Conservation (phyloP, 1,284 basidiomycete genomes). For the Omphalotus olearius region DNA sequence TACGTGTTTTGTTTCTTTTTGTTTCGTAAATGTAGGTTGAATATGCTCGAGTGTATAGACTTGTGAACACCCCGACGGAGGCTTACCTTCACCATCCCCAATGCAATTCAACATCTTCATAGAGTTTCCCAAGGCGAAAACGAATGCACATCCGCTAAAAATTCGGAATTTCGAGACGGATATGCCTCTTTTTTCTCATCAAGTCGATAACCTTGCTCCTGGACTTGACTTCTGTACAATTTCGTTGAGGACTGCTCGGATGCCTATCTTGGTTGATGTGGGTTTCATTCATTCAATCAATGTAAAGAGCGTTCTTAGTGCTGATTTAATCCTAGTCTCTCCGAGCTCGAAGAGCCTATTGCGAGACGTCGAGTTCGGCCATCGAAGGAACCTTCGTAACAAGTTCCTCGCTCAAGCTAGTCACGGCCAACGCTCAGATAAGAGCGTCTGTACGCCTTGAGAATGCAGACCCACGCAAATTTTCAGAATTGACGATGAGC, state of each 20-base stretch:
- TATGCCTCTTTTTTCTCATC: slow-evolving; percentile 2
- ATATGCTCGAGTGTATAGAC: neutral
- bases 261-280: slow-evolving; percentile 4
- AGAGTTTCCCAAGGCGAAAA: neutral
- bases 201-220: slow-evolving; percentile 6
- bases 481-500: slow-evolving; percentile 1
- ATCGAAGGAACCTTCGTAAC: slow-evolving; percentile 5
- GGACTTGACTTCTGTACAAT: slow-evolving; percentile 2
- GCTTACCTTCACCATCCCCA: neutral
- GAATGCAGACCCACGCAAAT: neutral
- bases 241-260: neutral
- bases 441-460: slow-evolving; percentile 2
- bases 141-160: neutral
- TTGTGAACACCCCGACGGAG: neutral
- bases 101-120: neutral
- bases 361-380: slow-evolving; percentile 2
- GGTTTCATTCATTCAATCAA: neutral
- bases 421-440: slow-evolving; percentile 1
- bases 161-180: slow-evolving; percentile 7
- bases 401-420: neutral
- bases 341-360: neutral
- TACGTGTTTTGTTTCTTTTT: neutral
- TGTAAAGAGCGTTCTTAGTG: neutral
- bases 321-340: neutral
- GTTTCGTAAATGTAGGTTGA: neutral